A percentile compares a stretch with the other conserved stretches of the same genome.
Evolutionary conservation across 805 yeast species (phyloP).

Genomic region (Limtongia smithiae): DNA sequence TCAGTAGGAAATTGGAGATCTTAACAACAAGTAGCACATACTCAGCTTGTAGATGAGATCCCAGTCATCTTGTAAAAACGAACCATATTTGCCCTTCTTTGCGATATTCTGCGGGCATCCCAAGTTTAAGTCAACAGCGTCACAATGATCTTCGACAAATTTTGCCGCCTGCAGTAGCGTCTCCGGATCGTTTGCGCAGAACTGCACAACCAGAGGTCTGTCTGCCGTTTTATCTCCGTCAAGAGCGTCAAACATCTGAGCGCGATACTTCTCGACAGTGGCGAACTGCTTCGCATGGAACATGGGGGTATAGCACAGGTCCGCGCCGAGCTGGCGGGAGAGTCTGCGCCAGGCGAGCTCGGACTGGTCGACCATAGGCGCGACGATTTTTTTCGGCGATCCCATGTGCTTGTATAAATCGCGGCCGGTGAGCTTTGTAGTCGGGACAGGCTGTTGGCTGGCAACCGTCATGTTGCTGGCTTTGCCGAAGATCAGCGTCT

Average conservation of each 20-base stretch:
- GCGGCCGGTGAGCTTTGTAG: slow-evolving; percentile 51
- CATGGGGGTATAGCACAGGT: slow-evolving; percentile 95
- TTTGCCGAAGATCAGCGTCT: too few species aligned
- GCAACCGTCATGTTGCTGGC: too few species aligned
- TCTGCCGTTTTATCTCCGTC: slow-evolving; percentile 73
- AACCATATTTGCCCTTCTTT: slow-evolving; percentile 87
- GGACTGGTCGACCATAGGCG: slow-evolving; percentile 98
- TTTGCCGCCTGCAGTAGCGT: slow-evolving; percentile 76
- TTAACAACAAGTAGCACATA: neutral
- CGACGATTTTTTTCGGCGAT: slow-evolving; percentile 77
- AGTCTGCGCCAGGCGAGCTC: slow-evolving; percentile 93
- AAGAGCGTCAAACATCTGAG: slow-evolving; percentile 51
- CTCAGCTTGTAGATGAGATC: slow-evolving; percentile 61
- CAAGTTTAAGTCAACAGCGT: slow-evolving; percentile 90
- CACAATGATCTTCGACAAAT: slow-evolving; percentile 76
- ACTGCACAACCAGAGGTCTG: slow-evolving; percentile 88
- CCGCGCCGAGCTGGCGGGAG: slow-evolving; percentile 86
- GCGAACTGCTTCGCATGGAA: slow-evolving; percentile 89
- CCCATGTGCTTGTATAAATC: slow-evolving; percentile 67
- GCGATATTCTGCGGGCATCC: slow-evolving; percentile 99
- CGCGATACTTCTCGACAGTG: slow-evolving; percentile 73
- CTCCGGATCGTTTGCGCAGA: slow-evolving; percentile 95
- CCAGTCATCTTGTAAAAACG: slow-evolving; percentile 98
- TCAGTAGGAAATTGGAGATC: neutral
- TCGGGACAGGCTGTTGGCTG: too few species aligned